Evolutionary conservation across 768 basidiomycete genomes (phyloP), one percentile per base, ranked within the genome.

Genomic region (Thelephora ganbajun): DNA sequence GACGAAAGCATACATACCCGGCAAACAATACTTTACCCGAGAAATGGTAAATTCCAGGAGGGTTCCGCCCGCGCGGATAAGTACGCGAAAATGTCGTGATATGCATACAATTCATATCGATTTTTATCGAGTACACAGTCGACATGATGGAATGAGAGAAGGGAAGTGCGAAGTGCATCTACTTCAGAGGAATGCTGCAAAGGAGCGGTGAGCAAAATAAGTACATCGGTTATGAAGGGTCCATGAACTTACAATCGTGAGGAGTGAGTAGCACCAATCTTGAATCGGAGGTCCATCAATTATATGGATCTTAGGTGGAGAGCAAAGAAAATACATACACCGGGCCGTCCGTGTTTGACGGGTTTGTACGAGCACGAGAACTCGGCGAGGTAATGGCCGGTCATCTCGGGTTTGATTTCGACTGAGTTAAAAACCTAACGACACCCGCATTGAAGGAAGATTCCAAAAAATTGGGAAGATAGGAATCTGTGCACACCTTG

Each of bases 381-480:
- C 72, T 99, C 96, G 53, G 76, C 96, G 63, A 98, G 91, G 73
- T 99, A 98, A 80, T 94, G 93, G 50, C 96, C 96, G 53, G 86
- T 89, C 96, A 99, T 99, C 69, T 99, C 96, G 55, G 96, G 93
- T 75, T 94, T 98, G 75, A 98, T 93, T 71, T 98, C 94, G 54
- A 97, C 91, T 37, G 90, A 82, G 74, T 90, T 91, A 76, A 91
- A 91, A 52, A 83, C 80, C 85, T 89, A 54, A 43, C 22, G 35
- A 51, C 44, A 35, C 18, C n/a, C 22, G 26, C 33, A n/a, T 19
- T 43, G 13, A 43, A 13, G 4, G 14, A 39, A 11, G 33, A 33
- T 35, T 19, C 6, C 22, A 33, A 19, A 13, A 2, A 33, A 7
- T 30, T 5, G 35, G 30, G 11, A 35, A 41, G 22, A 33, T 30